These are phyloP conservation scores for Neurospora crassa DNA, from an alignment of 2,329 filamentous ascomycete genomes.

Conservation along the genomic window DNA sequence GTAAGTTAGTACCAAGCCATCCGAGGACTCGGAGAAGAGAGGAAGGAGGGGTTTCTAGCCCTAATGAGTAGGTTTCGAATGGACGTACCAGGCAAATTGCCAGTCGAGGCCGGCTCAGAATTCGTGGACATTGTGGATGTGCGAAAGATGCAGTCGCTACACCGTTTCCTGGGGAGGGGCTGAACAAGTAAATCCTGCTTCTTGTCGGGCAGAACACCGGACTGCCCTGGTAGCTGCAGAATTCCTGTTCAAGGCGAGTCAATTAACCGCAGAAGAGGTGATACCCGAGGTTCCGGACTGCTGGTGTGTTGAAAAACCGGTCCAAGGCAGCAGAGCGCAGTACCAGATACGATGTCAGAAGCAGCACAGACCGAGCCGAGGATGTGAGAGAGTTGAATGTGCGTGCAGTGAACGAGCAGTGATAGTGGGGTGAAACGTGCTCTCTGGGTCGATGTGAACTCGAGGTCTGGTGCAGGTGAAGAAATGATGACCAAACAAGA, in stretches of 20 bases:
- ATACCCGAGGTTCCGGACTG: not conserved
- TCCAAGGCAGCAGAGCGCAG: not conserved
- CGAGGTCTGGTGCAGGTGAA: not conserved
- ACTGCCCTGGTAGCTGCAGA: not conserved
- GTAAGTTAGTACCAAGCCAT: not conserved
- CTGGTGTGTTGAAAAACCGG: not conserved
- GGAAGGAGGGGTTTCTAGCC: not conserved
- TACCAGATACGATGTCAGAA: not conserved
- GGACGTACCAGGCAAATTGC: not conserved
- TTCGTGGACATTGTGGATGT: not conserved
- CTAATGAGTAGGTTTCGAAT: not conserved
- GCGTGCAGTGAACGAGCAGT: not conserved
- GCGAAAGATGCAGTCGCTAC: not conserved
- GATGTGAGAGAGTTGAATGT: not conserved
- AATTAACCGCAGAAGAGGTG: not conserved
- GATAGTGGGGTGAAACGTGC: not conserved
- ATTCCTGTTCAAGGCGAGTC: not conserved
- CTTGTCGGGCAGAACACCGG: not conserved
- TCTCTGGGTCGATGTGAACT: not conserved
- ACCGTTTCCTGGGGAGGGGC: not conserved
- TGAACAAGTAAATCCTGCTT: not conserved
- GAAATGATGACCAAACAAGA: not conserved
- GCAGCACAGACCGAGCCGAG: not conserved
- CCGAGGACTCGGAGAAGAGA: not conserved
- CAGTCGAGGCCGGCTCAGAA: not conserved